Percentiles rank a stretch among this genome's conserved stretches.
Conservation (phyloP, 2,329 filamentous ascomycete species). For the Talaromyces atroroseus region DNA sequence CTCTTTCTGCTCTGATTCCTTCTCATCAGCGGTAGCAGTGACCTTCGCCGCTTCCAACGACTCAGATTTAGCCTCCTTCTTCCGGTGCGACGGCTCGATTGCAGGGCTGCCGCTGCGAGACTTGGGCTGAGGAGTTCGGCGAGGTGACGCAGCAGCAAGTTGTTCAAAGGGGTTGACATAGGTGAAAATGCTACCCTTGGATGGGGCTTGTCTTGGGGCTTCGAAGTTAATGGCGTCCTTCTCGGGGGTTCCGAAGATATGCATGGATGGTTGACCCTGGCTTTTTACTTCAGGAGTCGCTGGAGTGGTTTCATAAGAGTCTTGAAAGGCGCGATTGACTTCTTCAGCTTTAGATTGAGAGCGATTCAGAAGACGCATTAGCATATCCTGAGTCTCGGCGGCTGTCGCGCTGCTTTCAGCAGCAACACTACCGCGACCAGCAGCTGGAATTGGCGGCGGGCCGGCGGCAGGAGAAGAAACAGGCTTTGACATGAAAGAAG, state of each 20-base stretch:
- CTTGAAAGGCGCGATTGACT: neutral
- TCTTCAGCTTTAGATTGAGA: conserved; percentile 42
- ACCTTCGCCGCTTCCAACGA: conserved; percentile 12
- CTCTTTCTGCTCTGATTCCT: conserved; percentile 45
- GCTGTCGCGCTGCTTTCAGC: conserved; percentile 18
- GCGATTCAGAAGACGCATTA: conserved; percentile 79
- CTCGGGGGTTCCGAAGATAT: conserved; percentile 25
- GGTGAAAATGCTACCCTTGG: conserved; percentile 53
- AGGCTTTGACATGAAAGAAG: conserved; percentile 50
- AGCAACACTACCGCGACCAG: conserved; percentile 17
- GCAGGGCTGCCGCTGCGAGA: conserved; percentile 38
- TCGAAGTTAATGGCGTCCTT: conserved; percentile 33
- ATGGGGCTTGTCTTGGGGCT: conserved; percentile 30
- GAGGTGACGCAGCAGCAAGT: conserved; percentile 60
- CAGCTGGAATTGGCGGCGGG: conserved; percentile 23
- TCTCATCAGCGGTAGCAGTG: neutral
- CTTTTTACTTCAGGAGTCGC: conserved; percentile 9
- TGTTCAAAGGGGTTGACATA: conserved; percentile 70
- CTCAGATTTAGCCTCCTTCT: conserved; percentile 14
- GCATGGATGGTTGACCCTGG: conserved; percentile 27
- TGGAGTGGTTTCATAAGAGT: conserved; percentile 15
- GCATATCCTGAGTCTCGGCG: conserved; percentile 70
- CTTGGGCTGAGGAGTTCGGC: conserved; percentile 47
- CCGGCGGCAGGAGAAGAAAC: conserved; percentile 24
- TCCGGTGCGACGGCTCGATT: conserved; percentile 24